Conservation (phyloP, 371 early-diverging fungal genomes). For the Zychaea mexicana region DNA sequence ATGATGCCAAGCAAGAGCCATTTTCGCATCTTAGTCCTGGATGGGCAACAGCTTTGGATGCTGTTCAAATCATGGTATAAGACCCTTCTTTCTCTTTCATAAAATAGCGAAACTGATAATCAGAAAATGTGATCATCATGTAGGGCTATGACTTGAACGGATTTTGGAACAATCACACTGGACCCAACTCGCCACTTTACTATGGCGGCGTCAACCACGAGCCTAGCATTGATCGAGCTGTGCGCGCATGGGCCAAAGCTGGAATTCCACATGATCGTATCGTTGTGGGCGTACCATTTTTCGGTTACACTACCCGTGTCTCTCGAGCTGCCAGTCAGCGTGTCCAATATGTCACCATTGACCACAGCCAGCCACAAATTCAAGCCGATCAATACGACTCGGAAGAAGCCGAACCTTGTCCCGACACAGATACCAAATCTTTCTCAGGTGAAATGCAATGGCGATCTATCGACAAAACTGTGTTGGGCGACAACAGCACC, state of each 20-base stretch:
- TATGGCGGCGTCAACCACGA: constrained; percentile 5
- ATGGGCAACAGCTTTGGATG: constrained; percentile 17
- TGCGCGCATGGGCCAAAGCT: constrained; percentile 52
- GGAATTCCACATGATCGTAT: constrained; percentile 56
- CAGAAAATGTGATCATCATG: not conserved
- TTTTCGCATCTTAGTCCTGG: constrained; percentile 6
- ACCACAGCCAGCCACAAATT: constrained; percentile 14
- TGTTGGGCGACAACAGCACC: constrained; percentile 19
- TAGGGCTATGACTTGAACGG: constrained; percentile 45
- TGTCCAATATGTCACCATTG: not conserved
- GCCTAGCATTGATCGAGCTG: constrained; percentile 23
- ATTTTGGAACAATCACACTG: constrained; percentile 24
- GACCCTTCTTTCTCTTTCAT: not conserved
- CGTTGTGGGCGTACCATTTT: constrained; percentile 61
- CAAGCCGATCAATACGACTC: constrained; percentile 25
- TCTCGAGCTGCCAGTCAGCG: not conserved
- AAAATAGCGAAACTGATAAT: not conserved
- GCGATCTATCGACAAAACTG: constrained; percentile 16
- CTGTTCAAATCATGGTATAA: constrained; percentile 23
- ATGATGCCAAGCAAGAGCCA: constrained; percentile 17
- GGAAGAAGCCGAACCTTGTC: constrained; percentile 15
- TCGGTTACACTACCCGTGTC: constrained; percentile 43
- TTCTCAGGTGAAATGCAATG: constrained; percentile 28
- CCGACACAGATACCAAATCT: not conserved
- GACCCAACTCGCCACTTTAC: constrained; percentile 66